phyloP scores from a whole-genome alignment of 2,329 filamentous ascomycete genomes.

The Fusarium napiforme region DNA sequence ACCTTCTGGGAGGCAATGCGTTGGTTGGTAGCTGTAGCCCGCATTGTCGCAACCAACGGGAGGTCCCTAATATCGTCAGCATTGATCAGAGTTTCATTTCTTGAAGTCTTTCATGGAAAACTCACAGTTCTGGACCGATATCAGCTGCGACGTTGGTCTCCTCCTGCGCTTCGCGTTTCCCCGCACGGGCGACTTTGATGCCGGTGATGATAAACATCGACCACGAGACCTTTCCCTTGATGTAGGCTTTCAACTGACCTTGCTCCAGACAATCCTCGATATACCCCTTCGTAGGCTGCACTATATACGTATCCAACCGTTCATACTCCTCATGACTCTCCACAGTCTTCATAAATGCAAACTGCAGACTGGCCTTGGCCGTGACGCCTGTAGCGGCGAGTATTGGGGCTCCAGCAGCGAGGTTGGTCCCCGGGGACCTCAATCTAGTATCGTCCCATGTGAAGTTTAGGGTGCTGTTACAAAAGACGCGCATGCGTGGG shows the following conservation, averaged over 20 bases:
- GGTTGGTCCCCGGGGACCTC: rapidly evolving
- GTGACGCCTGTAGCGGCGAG: rapidly evolving
- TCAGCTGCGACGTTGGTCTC: rapidly evolving
- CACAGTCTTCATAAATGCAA: neutral
- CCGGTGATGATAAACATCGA: neutral
- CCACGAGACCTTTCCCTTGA: neutral
- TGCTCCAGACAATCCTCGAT: neutral
- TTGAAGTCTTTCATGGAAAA: no score
- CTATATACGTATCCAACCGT: neutral
- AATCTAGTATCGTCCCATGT: neutral
- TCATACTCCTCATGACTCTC: neutral
- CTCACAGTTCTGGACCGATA: neutral
- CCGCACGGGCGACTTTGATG: neutral
- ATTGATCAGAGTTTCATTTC: no score
- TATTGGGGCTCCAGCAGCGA: rapidly evolving
- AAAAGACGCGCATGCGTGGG: rapidly evolving
- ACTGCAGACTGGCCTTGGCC: rapidly evolving
- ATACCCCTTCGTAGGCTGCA: neutral
- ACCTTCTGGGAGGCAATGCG: rapidly evolving
- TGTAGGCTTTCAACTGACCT: rapidly evolving
- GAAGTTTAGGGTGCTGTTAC: rapidly evolving
- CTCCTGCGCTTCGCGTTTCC: neutral
- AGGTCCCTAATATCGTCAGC: neutral
- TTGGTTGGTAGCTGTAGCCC: neutral
- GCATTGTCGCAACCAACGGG: neutral